phyloP scores from a whole-genome alignment of 2,329 filamentous ascomycete genomes.

The Pyrenochaeta sp. region DNA sequence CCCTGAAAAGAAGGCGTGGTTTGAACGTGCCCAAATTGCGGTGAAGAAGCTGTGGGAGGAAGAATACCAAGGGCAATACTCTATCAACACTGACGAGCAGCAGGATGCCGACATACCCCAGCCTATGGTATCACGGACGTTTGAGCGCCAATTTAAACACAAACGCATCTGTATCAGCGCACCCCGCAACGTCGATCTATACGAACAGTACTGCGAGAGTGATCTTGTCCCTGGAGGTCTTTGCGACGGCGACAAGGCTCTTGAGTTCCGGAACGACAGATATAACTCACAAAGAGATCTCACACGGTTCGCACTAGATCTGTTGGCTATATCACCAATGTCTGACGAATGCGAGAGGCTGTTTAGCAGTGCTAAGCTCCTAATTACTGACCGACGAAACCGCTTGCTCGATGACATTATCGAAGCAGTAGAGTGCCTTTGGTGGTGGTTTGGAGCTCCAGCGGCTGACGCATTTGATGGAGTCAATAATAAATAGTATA shows the following conservation, averaged over 20 bases:
- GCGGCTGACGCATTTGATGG: too few species aligned
- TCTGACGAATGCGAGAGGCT: slow-evolving; percentile 3
- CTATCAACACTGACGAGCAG: slow-evolving; percentile 1
- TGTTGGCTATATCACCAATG: not conserved
- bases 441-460: too few species aligned
- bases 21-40: slow-evolving; percentile 3
- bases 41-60: slow-evolving; percentile 4
- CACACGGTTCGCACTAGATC: too few species aligned
- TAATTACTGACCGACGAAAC: not conserved
- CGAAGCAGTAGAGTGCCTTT: not conserved
- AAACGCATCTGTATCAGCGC: slow-evolving; percentile 2
- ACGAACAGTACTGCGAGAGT: slow-evolving; percentile 4
- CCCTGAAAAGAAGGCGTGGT: slow-evolving; percentile 5
- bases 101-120: not conserved
- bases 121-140: not conserved
- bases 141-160: slow-evolving; percentile 2
- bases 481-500: too few species aligned
- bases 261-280: too few species aligned
- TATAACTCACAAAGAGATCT: too few species aligned
- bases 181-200: slow-evolving; percentile 1
- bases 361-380: slow-evolving; percentile 2
- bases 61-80: not conserved
- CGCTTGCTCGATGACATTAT: not conserved
- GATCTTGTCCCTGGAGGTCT: slow-evolving; percentile 1
- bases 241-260: too few species aligned